A percentile compares a stretch with the other conserved stretches of the same genome.
Conservation (phyloP, 805 yeast species). For the Blastobotrys mokoenaii region DNA sequence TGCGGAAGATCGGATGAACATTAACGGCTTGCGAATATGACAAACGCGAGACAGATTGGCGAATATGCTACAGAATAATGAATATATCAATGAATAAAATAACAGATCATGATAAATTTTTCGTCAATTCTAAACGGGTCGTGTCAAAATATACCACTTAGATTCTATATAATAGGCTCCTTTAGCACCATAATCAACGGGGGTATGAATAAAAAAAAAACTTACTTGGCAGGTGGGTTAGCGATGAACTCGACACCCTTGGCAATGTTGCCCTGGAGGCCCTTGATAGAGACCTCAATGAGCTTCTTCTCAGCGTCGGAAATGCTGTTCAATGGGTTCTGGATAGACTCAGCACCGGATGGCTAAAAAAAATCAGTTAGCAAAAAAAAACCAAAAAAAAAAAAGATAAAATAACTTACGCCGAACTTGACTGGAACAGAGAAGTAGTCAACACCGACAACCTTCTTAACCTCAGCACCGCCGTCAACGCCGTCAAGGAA, state of each 20-base stretch:
- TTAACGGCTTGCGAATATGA: no score
- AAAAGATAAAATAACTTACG: slow-evolving; percentile 1
- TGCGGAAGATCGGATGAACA: no score
- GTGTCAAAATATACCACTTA: no score
- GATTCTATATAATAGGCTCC: no score
- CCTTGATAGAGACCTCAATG: slow-evolving; percentile 76
- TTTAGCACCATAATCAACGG: neutral
- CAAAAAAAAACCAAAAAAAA: neutral
- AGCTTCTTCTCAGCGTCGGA: slow-evolving; percentile 76
- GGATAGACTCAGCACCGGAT: slow-evolving; percentile 61
- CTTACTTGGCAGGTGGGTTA: slow-evolving; percentile 24
- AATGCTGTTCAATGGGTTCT: slow-evolving; percentile 57
- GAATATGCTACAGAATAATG: no score
- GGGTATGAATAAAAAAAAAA: slow-evolving; percentile 3
- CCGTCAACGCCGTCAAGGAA: slow-evolving; percentile 30
- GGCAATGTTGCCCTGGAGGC: slow-evolving; percentile 80
- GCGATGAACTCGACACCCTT: slow-evolving; percentile 85
- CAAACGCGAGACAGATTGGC: no score
- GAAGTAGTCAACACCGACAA: slow-evolving; percentile 68
- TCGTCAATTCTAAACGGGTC: no score
- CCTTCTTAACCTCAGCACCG: slow-evolving; percentile 59
- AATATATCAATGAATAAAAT: no score
- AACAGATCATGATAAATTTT: no score
- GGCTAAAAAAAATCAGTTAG: slow-evolving; percentile 22
- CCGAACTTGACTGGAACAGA: slow-evolving; percentile 69